Percentiles rank a stretch among this genome's conserved stretches.
Conservation (phyloP, 1,284 basidiomycete species). For the Cutaneotrichosporon curvatum region DNA sequence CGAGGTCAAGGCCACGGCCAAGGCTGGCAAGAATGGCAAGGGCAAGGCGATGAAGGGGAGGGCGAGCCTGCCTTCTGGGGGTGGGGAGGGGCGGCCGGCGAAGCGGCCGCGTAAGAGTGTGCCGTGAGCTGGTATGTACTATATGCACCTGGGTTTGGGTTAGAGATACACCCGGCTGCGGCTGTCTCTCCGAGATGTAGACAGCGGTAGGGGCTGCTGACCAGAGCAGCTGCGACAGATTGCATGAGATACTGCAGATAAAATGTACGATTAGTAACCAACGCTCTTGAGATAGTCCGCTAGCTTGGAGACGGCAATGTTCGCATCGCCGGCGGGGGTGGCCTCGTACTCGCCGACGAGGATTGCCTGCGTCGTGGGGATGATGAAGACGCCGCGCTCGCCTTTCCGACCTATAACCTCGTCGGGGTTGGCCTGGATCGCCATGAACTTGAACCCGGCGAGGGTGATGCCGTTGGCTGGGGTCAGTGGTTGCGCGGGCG, state of each 20-base stretch:
- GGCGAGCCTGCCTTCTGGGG: too few species aligned
- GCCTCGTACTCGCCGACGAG: conserved; percentile 71
- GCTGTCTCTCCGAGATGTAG: not conserved
- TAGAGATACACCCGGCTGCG: too few species aligned
- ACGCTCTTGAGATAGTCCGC: conserved; percentile 72
- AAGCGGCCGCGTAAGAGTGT: conserved; percentile 3
- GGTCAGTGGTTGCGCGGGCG: not conserved
- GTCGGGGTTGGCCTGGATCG: conserved; percentile 55
- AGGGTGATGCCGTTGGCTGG: conserved; percentile 60
- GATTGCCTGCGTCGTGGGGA: conserved; percentile 83
- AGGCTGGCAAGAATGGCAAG: too few species aligned
- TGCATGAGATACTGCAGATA: too few species aligned
- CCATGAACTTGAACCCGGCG: conserved; percentile 73
- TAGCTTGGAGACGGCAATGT: conserved; percentile 62
- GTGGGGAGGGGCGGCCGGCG: not conserved
- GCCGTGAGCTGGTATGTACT: conserved; percentile 1
- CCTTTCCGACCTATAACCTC: conserved; percentile 74
- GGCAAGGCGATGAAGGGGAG: too few species aligned
- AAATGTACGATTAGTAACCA: conserved; percentile 45
- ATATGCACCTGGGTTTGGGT: not conserved
- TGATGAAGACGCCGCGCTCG: conserved; percentile 66
- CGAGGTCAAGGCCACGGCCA: too few species aligned
- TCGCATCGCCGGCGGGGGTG: conserved; percentile 60
- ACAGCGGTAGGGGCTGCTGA: not conserved
- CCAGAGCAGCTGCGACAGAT: too few species aligned